phyloP scores from a whole-genome alignment of 768 basidiomycete genomes.

The Rhizopogon roseolus region DNA sequence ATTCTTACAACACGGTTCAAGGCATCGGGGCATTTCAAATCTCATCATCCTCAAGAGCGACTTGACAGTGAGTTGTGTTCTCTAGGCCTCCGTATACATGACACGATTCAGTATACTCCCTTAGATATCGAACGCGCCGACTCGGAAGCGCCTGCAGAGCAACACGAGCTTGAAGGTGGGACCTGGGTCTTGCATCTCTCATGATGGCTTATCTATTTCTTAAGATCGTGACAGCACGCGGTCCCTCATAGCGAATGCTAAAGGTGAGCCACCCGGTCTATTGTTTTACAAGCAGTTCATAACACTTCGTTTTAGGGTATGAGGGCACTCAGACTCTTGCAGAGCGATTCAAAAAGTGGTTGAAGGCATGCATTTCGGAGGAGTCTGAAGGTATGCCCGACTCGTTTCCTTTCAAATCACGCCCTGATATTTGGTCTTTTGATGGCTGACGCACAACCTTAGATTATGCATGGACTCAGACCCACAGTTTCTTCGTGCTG shows the following conservation, averaged over 20 bases:
- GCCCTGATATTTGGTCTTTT: not conserved
- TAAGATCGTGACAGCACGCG: not conserved
- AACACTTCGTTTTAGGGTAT: not conserved
- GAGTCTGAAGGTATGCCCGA: not conserved
- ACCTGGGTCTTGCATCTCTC: not conserved
- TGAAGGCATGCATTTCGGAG: not conserved
- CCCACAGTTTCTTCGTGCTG: conserved; percentile 12
- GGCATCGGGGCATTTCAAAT: not conserved
- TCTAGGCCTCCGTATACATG: not conserved
- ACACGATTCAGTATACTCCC: not conserved
- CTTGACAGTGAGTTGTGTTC: not conserved
- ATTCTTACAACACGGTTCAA: not conserved
- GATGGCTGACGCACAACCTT: not conserved
- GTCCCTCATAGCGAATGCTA: not conserved
- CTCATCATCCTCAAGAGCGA: not conserved
- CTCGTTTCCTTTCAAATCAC: not conserved
- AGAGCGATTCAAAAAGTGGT: not conserved
- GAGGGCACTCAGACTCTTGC: no score
- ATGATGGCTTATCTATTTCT: not conserved
- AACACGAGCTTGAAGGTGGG: not conserved
- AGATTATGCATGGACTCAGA: not conserved
- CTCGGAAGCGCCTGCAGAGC: not conserved
- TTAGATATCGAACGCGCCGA: not conserved
- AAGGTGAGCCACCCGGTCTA: not conserved
- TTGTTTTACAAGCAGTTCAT: not conserved